Evolutionary conservation across 2,329 filamentous ascomycete species (phyloP), one percentile per base, ranked within the genome.

Genomic region (Trichoderma sp.): DNA sequence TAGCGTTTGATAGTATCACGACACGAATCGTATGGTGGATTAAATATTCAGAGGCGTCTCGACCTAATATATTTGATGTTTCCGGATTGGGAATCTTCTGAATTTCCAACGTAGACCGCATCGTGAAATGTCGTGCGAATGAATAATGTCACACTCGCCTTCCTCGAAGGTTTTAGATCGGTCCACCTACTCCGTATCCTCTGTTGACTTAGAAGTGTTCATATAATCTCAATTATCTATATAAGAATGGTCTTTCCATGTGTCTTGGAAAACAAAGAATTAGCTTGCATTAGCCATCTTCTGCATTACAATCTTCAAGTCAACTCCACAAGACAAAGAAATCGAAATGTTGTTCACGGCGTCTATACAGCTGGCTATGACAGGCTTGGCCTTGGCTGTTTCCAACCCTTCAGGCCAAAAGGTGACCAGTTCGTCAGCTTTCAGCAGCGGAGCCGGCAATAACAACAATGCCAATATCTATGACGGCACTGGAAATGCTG

Each of bases 391-490:
- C 11, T 28, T 68, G n/a, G 36, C 65, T 15, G 65, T 68, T 18
- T 68, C 65, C n/a, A 68, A 68, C 11, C 65, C 65, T 32, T 47
- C 53, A 7, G 39, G 53, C 24, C 65, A 68, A 30, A 58, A 68
- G 18, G 65, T 68, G 6, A 68, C 65, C 34, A 68, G 32, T 24
- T 58, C 65, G 1, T 36, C 53, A 60, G 65, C 65, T 47, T 68
- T 68, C 34, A 60, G 32, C 26, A 68, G 65, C n/a, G 65, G 65
- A 24, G 65, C 65, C 6, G 65, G 65, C n/a, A 68, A 68, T 21
- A 68, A 43, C 7, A 68, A 68, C 24, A 68, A 68, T 60, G 65
- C 53, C 9, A 68, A 68, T 18, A 47, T 68, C 9, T 60, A 26
- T n/a, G 65, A 60, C 18, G 65, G 65, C 3, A 68, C 65, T 47